These are phyloP conservation scores for Secale cereale DNA, from an alignment of 176 grass and related monocot species.

Conservation along the genomic window DNA sequence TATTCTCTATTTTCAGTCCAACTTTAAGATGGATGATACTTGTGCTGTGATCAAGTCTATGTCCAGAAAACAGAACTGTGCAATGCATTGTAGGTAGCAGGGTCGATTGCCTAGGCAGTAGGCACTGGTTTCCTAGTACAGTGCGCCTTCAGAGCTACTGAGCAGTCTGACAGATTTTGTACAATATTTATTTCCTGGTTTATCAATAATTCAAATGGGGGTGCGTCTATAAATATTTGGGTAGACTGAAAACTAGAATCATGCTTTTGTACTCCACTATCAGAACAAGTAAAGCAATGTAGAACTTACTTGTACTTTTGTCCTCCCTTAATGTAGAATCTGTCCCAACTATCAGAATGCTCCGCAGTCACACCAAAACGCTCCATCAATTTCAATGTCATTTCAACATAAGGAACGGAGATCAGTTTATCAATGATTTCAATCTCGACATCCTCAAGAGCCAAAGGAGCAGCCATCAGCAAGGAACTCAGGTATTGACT, in stretches of 20 bases:
- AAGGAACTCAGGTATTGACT: slow-evolving; percentile 95
- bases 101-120: not conserved
- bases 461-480: slow-evolving; percentile 95
- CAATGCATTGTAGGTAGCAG: not conserved
- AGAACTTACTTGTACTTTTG: slow-evolving; percentile 78
- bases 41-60: not conserved
- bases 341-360: slow-evolving; percentile 94
- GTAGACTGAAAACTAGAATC: not conserved
- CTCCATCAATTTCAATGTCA: slow-evolving; percentile 98
- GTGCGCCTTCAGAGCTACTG: not conserved
- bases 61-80: not conserved
- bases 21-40: not conserved
- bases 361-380: slow-evolving; percentile 80
- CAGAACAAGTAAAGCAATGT: not conserved
- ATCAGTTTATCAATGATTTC: slow-evolving; percentile 99
- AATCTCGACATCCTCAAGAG: slow-evolving; percentile 90
- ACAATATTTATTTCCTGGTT: not conserved
- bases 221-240: not conserved
- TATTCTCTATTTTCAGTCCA: not conserved
- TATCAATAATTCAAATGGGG: not conserved
- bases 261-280: not conserved
- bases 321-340: slow-evolving; percentile 90
- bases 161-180: not conserved
- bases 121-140: not conserved
- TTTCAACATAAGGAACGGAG: slow-evolving; percentile 95